These are phyloP conservation scores for Fusarium sp. DNA, from an alignment of 2,329 filamentous ascomycete genomes.

Conservation along the genomic window DNA sequence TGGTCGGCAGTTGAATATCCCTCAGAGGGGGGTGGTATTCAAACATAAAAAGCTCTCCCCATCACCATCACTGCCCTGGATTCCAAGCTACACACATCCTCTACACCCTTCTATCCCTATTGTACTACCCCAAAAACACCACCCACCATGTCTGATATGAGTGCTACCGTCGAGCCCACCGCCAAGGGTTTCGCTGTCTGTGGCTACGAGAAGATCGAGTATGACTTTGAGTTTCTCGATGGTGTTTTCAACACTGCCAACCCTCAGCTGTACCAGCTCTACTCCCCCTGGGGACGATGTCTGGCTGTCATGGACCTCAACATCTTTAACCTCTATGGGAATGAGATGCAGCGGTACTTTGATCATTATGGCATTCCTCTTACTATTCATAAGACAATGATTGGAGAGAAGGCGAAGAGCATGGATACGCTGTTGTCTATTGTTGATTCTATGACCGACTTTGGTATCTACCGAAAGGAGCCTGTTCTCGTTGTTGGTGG, in stretches of 20 bases:
- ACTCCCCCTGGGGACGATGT: conserved; percentile 70
- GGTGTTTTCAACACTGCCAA: conserved; percentile 71
- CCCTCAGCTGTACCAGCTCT: conserved; percentile 69
- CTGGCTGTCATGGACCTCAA: conserved; percentile 77
- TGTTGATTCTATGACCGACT: conserved; percentile 78
- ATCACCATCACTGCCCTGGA: neutral
- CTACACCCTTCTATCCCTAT: neutral
- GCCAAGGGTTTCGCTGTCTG: conserved; percentile 73
- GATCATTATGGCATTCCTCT: conserved; percentile 69
- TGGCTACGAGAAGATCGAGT: conserved; percentile 80
- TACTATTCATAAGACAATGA: conserved; percentile 76
- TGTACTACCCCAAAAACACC: neutral
- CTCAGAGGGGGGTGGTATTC: neutral
- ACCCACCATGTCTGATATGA: conserved; percentile 72
- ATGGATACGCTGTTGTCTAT: conserved; percentile 75
- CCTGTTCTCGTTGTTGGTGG: conserved; percentile 73
- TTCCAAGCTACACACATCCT: conserved; percentile 16
- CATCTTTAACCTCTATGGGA: conserved; percentile 74
- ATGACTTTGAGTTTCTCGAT: conserved; percentile 78
- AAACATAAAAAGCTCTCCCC: conserved; percentile 27
- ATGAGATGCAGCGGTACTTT: conserved; percentile 73
- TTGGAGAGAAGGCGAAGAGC: conserved; percentile 79
- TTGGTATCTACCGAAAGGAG: conserved; percentile 75
- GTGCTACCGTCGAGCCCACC: conserved; percentile 71
- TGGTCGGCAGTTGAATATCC: conserved; percentile 20